Evolutionary conservation across 768 basidiomycete genomes (phyloP), one percentile per base, ranked within the genome.

Genomic region (Neoboletus subvelutipes): DNA sequence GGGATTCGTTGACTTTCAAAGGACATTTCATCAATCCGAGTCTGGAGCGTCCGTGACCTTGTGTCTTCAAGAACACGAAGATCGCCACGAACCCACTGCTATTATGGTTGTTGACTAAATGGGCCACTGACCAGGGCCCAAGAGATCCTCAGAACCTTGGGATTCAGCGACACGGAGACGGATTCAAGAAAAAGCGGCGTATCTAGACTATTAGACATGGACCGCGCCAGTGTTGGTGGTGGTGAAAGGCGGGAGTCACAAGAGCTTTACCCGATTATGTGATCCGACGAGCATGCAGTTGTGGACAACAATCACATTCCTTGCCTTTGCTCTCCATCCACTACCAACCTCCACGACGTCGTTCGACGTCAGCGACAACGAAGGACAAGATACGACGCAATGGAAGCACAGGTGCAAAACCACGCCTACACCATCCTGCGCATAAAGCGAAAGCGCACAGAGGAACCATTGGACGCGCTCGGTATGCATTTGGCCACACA

Each of bases 401-500:
- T 71, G 71, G 60, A 65, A 4, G 13, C 18, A 13, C 67, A 66
- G 45, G 13, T 52, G 20, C 61, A 52, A 37, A 65, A 68, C 47
- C 78, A 78, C 51, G 69, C 82, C 8, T 87, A 83, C 65, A 88
- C 90, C 1, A 86, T 92, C 63, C 71, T 92, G 33, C 83, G 91
- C 33, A 90, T 92, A 71, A 92, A 92, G 70, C 80, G 90, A 34
- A 92, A 91, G 66, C 79, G 91, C 24, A 87, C 82, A 36, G 90
- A 92, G 62, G 90, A 91, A 65, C 88, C 90, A 36, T 75, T 92
- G 46, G 90, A 92, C 73, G 90, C 87, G 36, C 77, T 92, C 61
- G 87, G 90, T 87, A 75, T 63, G 77, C 70, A 39, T 59, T 47
- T 54, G 29, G 39, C 51, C 60, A 46, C 56, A 54, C 47, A n/a